phyloP scores from a whole-genome alignment of 805 yeast species.

The Spathaspora gorwiae region DNA sequence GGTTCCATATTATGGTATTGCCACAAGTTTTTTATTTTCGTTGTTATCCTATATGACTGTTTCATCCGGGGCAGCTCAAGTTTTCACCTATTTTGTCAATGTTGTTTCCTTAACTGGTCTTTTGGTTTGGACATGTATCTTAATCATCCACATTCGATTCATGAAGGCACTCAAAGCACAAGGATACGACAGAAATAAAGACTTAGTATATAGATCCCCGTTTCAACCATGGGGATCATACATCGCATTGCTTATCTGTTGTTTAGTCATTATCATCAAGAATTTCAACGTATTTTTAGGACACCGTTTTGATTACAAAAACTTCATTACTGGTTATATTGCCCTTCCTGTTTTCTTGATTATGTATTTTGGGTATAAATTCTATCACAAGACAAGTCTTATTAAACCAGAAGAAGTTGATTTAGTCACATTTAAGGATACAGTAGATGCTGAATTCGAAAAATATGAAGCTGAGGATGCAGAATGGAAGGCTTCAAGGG shows the following conservation, averaged over 20 bases:
- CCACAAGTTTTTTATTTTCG: slow-evolving; percentile 49
- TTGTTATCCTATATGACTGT: slow-evolving; percentile 69
- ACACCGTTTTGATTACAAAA: slow-evolving; percentile 51
- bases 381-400: slow-evolving; percentile 44
- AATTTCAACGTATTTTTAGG: slow-evolving; percentile 70
- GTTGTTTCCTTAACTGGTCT: slow-evolving; percentile 74
- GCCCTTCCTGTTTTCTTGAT: slow-evolving; percentile 63
- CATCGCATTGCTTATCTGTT: slow-evolving; percentile 50
- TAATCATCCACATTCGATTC: slow-evolving; percentile 64
- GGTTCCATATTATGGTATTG: slow-evolving; percentile 62
- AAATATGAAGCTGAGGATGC: slow-evolving; percentile 30
- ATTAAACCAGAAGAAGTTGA: slow-evolving; percentile 57
- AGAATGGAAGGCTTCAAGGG: slow-evolving; percentile 30
- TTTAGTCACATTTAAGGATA: slow-evolving; percentile 51
- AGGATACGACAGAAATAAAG: slow-evolving; percentile 50
- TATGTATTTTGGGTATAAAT: slow-evolving; percentile 56
- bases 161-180: slow-evolving; percentile 63
- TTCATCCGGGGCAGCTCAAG: slow-evolving; percentile 48
- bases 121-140: slow-evolving; percentile 68
- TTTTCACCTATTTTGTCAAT: slow-evolving; percentile 68
- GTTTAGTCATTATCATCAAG: slow-evolving; percentile 56
- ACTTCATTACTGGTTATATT: slow-evolving; percentile 74
- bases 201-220: slow-evolving; percentile 59
- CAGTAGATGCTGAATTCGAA: slow-evolving; percentile 50
- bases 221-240: slow-evolving; percentile 66